Base-by-base conservation (phyloP, 768 basidiomycete genomes). In the Leccinum olivaceopallidum region DNA sequence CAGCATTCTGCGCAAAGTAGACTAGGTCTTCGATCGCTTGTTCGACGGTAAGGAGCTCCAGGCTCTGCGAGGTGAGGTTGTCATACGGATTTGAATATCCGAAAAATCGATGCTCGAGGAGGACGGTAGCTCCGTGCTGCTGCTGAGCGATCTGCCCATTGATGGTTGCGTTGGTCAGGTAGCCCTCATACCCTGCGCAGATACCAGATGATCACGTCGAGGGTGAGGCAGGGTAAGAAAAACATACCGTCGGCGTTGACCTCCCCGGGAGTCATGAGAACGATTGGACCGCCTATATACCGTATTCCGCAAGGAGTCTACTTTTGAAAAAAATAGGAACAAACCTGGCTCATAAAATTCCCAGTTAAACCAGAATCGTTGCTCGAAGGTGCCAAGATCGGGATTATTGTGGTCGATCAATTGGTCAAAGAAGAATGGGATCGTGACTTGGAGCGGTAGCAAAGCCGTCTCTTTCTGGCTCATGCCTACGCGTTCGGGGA, bases 61-160 rank as follows among this genome's bases (percentile, higher is more conserved):
- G 74, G 67, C 85, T 88, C 64, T 80, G 72, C 26, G 81, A 82
- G 36, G 77, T 82, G 32, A 91, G 80, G 69, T 90, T 80, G n/a
- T 80, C 75, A 55, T 79, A 80, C 5, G 89, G 89, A 68, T 89
- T 92, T 58, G 88, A 90, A 22, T 82, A 73, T 14, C 89, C 89
- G 62, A 85, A 90, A 77, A 87, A 92, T 18, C 90, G 81, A 67
- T 91, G 89, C 66, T 91, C 89, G 24, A 90, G 62, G 28, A 90
- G 75, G 62, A 90, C 77, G 6, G 83, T 80, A 16, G 83, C 83
- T 24, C 85, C 89, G 34, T 81, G 82, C 59, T 88, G 78, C 69
- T 86, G 83, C 68, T 88, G 84, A 12, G 87, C 85, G 60, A 89
- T 83, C 55, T 79, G 77, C 14, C 88, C 89, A 61, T 80, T 85